Evolutionary conservation across 1,139 yeast genomes (phyloP), one percentile per base, ranked within the genome.

Genomic region (Cylindricascospora bacillispora): DNA sequence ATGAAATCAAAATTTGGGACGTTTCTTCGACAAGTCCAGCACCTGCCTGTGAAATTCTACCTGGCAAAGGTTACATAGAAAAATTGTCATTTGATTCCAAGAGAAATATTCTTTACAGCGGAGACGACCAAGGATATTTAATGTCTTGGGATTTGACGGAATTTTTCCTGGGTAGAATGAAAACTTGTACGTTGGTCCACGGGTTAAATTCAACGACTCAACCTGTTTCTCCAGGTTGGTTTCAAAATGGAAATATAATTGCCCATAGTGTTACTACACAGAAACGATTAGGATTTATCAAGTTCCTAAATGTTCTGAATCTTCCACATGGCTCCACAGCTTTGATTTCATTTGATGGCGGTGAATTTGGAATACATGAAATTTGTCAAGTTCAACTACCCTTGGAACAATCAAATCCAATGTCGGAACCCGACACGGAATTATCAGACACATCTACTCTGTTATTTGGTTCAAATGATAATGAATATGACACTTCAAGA

Each of bases 331-430:
- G 10, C 9, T 18, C 21, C 10, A 18, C 21, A 7, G 10, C 7
- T 7, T 18, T 18, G 21, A 7, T 18, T 10, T 18, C 21, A 10
- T 18, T 18, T 10, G 21, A 18, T 18, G 7, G 9, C 10, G 10
- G 7, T 68, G 25, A 73, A 25, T 12, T 34, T 31, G 29, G 32
- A 17, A 19, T 11, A 26, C 31, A 21, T 25, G 34, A 26, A 21
- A 6, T 29, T 3, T 25, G 20, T 18, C 22, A 25, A 12, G 22
- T 25, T 12, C 15, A 25, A 25, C 16, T 4, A 17, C 26, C 13
- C 26, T 13, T 15, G 17, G 24, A 18, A 22, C 13, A 11, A 13
- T 22, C 13, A 22, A 29, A 13, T n/a, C n/a, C 11, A 5, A 22
- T 13, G 29, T 18, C 12, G 16, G 11, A 15, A 9, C 19, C 6